phyloP scores from a whole-genome alignment of 2,329 filamentous ascomycete genomes.

The Tolypocladium tropicale region DNA sequence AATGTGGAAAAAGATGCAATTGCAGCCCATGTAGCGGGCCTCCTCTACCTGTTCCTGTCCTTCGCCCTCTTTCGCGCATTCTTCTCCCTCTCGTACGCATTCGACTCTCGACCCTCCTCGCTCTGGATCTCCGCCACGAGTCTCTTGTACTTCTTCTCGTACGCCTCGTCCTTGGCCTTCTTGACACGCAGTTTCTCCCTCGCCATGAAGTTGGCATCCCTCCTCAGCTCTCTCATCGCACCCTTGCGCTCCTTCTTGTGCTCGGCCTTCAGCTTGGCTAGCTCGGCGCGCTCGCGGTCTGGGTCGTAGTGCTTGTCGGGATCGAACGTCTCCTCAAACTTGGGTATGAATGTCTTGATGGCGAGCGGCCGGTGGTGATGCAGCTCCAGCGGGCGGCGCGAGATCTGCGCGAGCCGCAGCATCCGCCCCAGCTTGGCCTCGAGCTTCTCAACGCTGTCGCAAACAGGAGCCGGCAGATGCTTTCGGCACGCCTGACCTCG shows the following conservation, averaged over 20 bases:
- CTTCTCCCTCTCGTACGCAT: conserved; percentile 84
- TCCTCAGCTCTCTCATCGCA: conserved; percentile 84
- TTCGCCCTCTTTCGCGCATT: conserved; percentile 58
- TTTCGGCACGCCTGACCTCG: conserved; percentile 37
- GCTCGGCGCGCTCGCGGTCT: conserved; percentile 77
- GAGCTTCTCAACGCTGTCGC: conserved; percentile 30
- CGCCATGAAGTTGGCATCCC: conserved; percentile 90
- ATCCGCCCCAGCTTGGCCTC: conserved; percentile 38
- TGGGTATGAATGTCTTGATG: conserved; percentile 81
- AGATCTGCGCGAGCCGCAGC: conserved; percentile 50
- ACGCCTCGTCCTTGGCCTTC: conserved; percentile 84
- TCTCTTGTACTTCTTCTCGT: conserved; percentile 92
- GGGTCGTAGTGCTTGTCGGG: conserved; percentile 96
- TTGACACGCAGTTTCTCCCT: conserved; percentile 84
- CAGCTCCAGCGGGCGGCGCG: conserved; percentile 70
- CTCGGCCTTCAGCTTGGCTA: conserved; percentile 76
- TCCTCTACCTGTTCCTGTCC: conserved; percentile 34
- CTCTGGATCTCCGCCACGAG: conserved; percentile 92
- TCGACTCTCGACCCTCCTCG: conserved; percentile 78
- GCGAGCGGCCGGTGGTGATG: conserved; percentile 83
- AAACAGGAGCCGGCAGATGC: conserved; percentile 36
- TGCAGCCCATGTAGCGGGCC: not conserved
- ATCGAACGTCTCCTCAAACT: conserved; percentile 93
- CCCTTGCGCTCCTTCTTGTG: conserved; percentile 95
- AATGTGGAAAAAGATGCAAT: not conserved